phyloP scores from a whole-genome alignment of 495 filamentous ascomycete genomes.

The Thermothielavioides terrestris region DNA sequence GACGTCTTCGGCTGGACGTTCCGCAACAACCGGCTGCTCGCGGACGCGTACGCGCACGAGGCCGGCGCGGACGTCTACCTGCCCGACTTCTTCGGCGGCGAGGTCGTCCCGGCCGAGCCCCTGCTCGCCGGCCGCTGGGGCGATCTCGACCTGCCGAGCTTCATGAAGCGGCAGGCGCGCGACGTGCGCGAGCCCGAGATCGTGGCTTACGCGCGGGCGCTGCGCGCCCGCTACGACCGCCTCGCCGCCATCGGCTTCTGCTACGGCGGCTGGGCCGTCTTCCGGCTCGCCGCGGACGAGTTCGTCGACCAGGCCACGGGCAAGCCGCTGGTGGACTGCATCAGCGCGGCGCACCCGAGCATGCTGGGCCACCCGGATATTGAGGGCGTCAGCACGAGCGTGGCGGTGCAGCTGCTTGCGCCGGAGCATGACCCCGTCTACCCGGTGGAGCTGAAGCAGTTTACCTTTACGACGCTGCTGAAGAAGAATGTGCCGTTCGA shows the following conservation, averaged over 20 bases:
- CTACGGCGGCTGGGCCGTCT: constrained; percentile 49
- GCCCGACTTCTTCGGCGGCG: constrained; percentile 48
- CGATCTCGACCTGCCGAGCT: constrained; percentile 34
- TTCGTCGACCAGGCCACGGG: constrained; percentile 35
- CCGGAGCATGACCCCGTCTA: constrained; percentile 45
- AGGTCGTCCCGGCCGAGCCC: constrained; percentile 23
- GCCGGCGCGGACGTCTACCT: constrained; percentile 45
- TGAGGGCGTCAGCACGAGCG: constrained; percentile 37
- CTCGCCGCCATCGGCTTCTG: constrained; percentile 53
- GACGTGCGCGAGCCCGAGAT: constrained; percentile 47
- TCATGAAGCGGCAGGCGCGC: constrained; percentile 33
- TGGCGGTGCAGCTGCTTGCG: constrained; percentile 51
- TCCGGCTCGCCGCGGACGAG: neutral
- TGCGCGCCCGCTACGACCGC: constrained; percentile 34
- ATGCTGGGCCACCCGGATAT: constrained; percentile 42
- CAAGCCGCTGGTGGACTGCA: constrained; percentile 45
- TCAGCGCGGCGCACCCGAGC: constrained; percentile 48
- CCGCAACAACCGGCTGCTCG: constrained; percentile 46
- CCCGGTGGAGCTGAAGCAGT: constrained; percentile 44
- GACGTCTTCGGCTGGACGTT: constrained; percentile 54
- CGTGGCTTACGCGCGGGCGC: constrained; percentile 36
- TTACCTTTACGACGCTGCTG: constrained; percentile 36
- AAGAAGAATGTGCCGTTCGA: constrained; percentile 41
- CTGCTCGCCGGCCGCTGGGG: constrained; percentile 24
- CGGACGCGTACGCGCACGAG: constrained; percentile 48